These are phyloP conservation scores for Diaporthe citri DNA, from an alignment of 2,329 filamentous ascomycete species.

Conservation along the genomic window DNA sequence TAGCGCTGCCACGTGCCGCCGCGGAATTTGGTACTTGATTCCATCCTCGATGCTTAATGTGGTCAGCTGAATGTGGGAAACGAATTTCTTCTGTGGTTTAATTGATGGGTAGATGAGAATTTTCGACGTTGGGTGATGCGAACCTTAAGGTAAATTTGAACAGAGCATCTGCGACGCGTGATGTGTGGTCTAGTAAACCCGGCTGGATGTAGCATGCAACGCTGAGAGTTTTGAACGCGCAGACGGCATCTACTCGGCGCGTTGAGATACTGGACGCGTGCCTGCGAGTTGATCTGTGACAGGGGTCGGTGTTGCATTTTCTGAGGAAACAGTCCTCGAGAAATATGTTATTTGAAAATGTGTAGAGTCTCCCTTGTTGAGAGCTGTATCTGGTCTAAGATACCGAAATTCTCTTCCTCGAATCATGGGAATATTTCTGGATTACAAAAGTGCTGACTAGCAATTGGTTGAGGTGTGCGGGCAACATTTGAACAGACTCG, in stretches of 20 bases:
- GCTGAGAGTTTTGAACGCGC: background rate
- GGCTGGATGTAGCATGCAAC: background rate
- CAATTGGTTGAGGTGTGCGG: background rate
- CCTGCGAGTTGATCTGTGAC: background rate
- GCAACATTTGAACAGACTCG: no score
- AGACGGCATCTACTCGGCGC: background rate
- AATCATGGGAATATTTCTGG: no score
- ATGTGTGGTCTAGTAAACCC: background rate
- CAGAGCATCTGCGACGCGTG: background rate
- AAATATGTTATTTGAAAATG: background rate
- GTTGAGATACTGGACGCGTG: background rate
- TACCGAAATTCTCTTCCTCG: background rate
- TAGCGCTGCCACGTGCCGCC: background rate
- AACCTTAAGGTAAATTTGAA: no score
- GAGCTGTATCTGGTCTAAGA: background rate
- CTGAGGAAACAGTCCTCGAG: background rate
- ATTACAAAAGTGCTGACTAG: no score
- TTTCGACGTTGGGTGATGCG: no score
- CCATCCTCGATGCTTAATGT: background rate
- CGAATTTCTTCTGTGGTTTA: background rate
- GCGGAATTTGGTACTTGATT: background rate
- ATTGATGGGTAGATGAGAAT: no score
- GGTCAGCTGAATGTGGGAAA: background rate
- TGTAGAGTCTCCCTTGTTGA: background rate
- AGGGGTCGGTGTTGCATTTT: background rate